phyloP scores from a whole-genome alignment of 768 basidiomycete species.

The Mycena belliarum region DNA sequence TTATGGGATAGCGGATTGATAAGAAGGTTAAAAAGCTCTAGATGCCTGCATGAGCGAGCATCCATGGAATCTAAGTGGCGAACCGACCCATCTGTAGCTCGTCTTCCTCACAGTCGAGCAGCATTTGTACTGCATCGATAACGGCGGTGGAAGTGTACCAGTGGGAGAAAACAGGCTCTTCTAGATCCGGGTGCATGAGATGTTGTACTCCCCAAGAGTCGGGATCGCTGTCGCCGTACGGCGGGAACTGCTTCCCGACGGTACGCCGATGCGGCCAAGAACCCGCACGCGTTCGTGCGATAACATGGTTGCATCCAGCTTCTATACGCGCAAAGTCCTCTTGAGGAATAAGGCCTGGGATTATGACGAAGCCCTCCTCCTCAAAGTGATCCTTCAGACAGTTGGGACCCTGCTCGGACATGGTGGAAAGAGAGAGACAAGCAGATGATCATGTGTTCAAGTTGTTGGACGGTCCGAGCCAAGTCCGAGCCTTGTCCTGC shows the following conservation, averaged over 20 bases:
- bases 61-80: not conserved
- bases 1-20: constrained; percentile 66
- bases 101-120: constrained; percentile 58
- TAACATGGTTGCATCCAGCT: constrained; percentile 51
- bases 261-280: constrained; percentile 67
- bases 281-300: constrained; percentile 57
- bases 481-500: too few species aligned
- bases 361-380: constrained; percentile 63
- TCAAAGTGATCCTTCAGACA: constrained; percentile 55
- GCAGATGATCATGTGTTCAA: not conserved
- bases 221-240: constrained; percentile 55
- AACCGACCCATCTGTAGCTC: constrained; percentile 73
- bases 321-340: constrained; percentile 41
- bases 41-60: not conserved
- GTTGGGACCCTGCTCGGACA: not conserved
- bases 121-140: constrained; percentile 39
- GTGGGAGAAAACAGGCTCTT: constrained; percentile 55
- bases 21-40: constrained; percentile 76
- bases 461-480: not conserved
- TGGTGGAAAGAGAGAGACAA: not conserved
- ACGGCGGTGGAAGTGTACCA: constrained; percentile 69
- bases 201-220: constrained; percentile 86
- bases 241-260: constrained; percentile 80
- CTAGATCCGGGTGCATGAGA: constrained; percentile 75
- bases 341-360: constrained; percentile 53